These are phyloP conservation scores for Diaporthe vexans DNA, from an alignment of 2,329 filamentous ascomycete genomes.

Conservation along the genomic window DNA sequence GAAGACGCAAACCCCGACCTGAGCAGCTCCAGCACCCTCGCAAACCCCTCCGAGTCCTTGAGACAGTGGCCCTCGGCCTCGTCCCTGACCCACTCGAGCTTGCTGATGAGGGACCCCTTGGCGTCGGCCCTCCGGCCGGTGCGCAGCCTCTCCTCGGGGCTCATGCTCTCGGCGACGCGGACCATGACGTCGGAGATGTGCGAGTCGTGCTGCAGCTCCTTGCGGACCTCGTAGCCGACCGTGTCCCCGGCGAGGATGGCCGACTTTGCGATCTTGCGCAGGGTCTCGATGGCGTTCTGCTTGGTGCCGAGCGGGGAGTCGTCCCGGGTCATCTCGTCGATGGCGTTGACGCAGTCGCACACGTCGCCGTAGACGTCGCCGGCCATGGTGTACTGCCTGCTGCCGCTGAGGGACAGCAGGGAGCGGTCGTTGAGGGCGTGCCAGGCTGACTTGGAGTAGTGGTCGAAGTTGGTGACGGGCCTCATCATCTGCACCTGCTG, in stretches of 20 bases:
- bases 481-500: background rate
- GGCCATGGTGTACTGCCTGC: constrained; percentile 24
- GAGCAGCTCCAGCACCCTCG: constrained; percentile 21
- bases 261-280: constrained; percentile 41
- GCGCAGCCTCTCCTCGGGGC: constrained; percentile 23
- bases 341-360: constrained; percentile 25
- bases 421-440: constrained; percentile 32
- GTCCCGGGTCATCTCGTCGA: constrained; percentile 27
- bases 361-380: constrained; percentile 26
- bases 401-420: constrained; percentile 27
- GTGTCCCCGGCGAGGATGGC: constrained; percentile 27
- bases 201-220: constrained; percentile 22
- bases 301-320: constrained; percentile 33
- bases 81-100: constrained; percentile 27
- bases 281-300: constrained; percentile 39
- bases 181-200: constrained; percentile 32
- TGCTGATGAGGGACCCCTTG: constrained; percentile 15
- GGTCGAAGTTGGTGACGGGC: constrained; percentile 36
- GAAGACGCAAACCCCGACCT: background rate
- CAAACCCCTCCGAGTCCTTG: background rate
- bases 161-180: constrained; percentile 28
- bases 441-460: constrained; percentile 36
- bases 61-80: background rate
- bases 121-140: constrained; percentile 6
- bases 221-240: constrained; percentile 32